Percentiles rank a stretch among this genome's conserved stretches.
Evolutionary conservation across 1,284 basidiomycete genomes (phyloP).

Genomic region (Exsudoporus floridanus): DNA sequence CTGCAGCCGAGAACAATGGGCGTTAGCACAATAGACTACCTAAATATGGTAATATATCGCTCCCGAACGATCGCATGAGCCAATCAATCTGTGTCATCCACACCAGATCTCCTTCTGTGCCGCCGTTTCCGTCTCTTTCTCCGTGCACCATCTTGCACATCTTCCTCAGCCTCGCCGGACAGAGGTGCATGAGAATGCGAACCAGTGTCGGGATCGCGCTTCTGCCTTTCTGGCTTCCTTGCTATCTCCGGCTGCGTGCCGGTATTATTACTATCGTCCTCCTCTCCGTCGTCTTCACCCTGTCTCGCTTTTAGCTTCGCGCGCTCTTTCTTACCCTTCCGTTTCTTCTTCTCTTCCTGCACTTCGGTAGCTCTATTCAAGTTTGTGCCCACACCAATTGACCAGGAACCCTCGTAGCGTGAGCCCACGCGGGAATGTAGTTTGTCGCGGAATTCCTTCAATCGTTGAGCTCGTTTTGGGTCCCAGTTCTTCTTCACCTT

Average conservation of each 20-base stretch:
- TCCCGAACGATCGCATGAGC: no score
- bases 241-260: not conserved
- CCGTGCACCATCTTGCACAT: slow-evolving; percentile 9
- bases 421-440: slow-evolving; percentile 20
- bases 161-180: not conserved
- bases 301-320: slow-evolving; percentile 46
- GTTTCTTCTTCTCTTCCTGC: slow-evolving; percentile 52
- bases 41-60: slow-evolving; percentile 22
- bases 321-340: slow-evolving; percentile 77
- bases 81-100: no score
- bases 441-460: slow-evolving; percentile 72
- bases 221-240: slow-evolving; percentile 20
- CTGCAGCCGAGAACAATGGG: slow-evolving; percentile 23
- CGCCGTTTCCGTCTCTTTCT: slow-evolving; percentile 41
- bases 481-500: slow-evolving; percentile 54
- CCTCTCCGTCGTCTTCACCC: slow-evolving; percentile 12
- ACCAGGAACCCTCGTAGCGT: slow-evolving; percentile 19
- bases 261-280: not conserved
- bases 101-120: slow-evolving; percentile 33
- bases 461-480: slow-evolving; percentile 59
- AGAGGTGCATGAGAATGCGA: not conserved
- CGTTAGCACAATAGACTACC: slow-evolving; percentile 15
- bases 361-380: slow-evolving; percentile 8
- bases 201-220: slow-evolving; percentile 9
- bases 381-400: slow-evolving; percentile 11